Base-by-base conservation (phyloP, 768 basidiomycete species). In the Boletus bicolor region DNA sequence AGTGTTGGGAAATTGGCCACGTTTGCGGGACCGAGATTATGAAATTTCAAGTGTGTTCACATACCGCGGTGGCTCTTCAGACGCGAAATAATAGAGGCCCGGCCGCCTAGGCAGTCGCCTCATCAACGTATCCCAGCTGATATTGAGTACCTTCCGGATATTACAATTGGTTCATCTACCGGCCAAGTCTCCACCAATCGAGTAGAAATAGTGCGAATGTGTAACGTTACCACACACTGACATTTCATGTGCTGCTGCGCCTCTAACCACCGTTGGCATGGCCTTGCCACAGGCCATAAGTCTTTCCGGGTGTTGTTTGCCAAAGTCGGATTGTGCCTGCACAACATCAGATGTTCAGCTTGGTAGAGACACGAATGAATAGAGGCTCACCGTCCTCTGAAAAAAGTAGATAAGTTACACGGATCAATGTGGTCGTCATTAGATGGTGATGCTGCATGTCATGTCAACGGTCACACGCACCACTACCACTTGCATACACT, bases 401-500 rank as follows among this genome's bases (percentile, higher is more conserved):
- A 54, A 44, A 54, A 62, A 42, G 41, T 26, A 47, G 44, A 56
- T 55, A 59, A 51, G 48, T 48, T 7, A 51, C 32, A 38, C 32
- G 44, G 9, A 15, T 57, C 32, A 44, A 57, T 32, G 53, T 56
- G 24, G 59, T 50, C 15, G 15, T 26, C n/a, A 44, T 61, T 44
- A 64, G 59, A 53, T 51, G 46, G 35, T 36, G 35, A 41, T 30
- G 50, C 14, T 11, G 10, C 9, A 49, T 53, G 46, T 51, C 52
- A 43, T 47, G 59, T 15, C 43, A 56, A 54, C 19, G 41, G 54
- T 39, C 38, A 51, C 24, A 83, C 91, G 77, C 71, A 87, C 96
- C 96, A 64, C 92, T 95, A 49, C 96, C 97, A 65, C 91, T 94
- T 36, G 96, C 96, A 70, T 92, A 98, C 79, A 97, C 83, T 77